A percentile compares a stretch with the other conserved stretches of the same genome.
Conservation (phyloP, 2,329 filamentous ascomycete genomes). For the Colletotrichum neosansevieriae region DNA sequence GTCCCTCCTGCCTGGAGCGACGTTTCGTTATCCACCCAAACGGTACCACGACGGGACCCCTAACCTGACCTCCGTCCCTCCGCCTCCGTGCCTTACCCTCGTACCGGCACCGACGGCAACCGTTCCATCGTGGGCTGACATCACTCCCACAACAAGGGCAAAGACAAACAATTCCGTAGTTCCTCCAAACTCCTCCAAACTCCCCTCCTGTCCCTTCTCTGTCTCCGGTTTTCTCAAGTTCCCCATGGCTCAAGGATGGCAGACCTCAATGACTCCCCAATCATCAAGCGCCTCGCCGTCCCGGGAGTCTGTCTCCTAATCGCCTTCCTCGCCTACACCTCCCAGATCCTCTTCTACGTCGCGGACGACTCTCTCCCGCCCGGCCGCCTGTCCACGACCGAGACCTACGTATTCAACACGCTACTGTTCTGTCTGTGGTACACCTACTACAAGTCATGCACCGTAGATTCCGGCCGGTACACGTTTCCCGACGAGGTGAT, state of each 20-base stretch:
- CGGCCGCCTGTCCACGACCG: slow-evolving; percentile 67
- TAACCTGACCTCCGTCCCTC: not conserved
- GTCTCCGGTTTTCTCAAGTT: not conserved
- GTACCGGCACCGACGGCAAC: slow-evolving; percentile 2
- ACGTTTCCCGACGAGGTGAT: slow-evolving; percentile 54
- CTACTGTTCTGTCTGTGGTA: slow-evolving; percentile 74
- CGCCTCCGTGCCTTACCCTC: not conserved
- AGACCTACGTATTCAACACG: slow-evolving; percentile 75
- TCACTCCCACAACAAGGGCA: slow-evolving; percentile 11
- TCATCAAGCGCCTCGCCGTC: slow-evolving; percentile 71
- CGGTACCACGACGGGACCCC: no score
- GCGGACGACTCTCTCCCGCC: slow-evolving; percentile 67
- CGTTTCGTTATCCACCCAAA: slow-evolving; percentile 7
- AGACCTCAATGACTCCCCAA: slow-evolving; percentile 53
- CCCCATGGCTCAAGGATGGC: slow-evolving; percentile 51
- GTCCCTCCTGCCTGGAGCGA: slow-evolving; percentile 3
- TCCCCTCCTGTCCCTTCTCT: not conserved
- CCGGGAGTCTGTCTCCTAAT: slow-evolving; percentile 76
- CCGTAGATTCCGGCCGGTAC: slow-evolving; percentile 69
- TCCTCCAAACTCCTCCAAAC: no score
- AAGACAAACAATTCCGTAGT: not conserved
- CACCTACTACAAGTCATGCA: slow-evolving; percentile 74
- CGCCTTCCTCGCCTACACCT: slow-evolving; percentile 76
- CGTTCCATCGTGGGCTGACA: slow-evolving; percentile 14
- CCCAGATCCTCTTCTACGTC: slow-evolving; percentile 77